These are phyloP conservation scores for Lablab purpureus DNA, from an alignment of 306 rosid species.

Conservation along the genomic window DNA sequence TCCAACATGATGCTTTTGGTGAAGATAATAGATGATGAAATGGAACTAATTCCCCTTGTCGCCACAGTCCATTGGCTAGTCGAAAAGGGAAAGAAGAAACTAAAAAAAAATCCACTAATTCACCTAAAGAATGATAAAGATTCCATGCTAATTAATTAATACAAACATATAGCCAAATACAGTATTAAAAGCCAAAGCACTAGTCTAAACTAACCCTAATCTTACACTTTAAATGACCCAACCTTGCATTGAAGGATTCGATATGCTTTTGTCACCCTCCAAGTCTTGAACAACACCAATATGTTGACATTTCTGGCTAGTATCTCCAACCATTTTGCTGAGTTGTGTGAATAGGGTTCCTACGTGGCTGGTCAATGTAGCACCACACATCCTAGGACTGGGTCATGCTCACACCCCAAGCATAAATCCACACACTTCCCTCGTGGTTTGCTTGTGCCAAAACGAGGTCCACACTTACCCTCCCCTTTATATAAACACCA, in stretches of 20 bases:
- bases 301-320: background rate
- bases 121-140: background rate
- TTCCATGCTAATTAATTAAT: slow-evolving; percentile 5
- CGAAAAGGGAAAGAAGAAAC: background rate
- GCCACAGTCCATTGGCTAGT: slow-evolving; percentile 15
- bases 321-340: slow-evolving; percentile 41
- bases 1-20: background rate
- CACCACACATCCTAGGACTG: slow-evolving; percentile 30
- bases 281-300: background rate
- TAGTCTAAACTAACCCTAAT: background rate
- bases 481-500: slow-evolving; percentile 11
- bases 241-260: slow-evolving; percentile 25
- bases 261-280: background rate
- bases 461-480: background rate
- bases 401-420: slow-evolving; percentile 29
- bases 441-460: slow-evolving; percentile 36
- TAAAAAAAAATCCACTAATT: background rate
- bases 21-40: slow-evolving; percentile 3
- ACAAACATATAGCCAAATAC: background rate
- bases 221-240: slow-evolving; percentile 33
- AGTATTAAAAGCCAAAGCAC: background rate
- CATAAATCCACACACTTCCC: slow-evolving; percentile 41
- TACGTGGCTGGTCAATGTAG: slow-evolving; percentile 16
- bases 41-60: slow-evolving; percentile 37
- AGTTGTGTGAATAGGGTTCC: slow-evolving; percentile 37